phyloP scores from a whole-genome alignment of 257 asterid species.

The Ballota nigra region DNA sequence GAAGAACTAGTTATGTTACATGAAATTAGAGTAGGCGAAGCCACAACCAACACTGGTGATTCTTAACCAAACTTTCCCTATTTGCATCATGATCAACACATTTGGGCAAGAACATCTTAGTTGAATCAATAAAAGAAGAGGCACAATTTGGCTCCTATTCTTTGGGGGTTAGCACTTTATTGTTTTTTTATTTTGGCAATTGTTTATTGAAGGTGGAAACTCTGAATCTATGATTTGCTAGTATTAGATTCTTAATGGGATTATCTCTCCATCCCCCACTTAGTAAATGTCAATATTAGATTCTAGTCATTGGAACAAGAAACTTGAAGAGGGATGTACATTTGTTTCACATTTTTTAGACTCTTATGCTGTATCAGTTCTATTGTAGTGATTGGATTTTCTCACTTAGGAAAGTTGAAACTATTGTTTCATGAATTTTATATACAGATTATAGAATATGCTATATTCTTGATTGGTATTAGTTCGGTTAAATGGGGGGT shows the following conservation, averaged over 20 bases:
- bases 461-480: background rate
- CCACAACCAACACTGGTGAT: background rate
- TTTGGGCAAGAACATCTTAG: background rate
- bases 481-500: background rate
- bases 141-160: background rate
- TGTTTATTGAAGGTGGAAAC: background rate
- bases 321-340: too few relatives aligned
- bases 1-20: background rate
- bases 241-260: background rate
- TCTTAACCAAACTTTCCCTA: background rate
- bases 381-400: slow-evolving; percentile 2
- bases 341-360: too few relatives aligned
- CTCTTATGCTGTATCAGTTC: background rate
- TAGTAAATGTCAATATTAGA: background rate
- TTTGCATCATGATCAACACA: slow-evolving; percentile 3
- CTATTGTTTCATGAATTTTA: background rate
- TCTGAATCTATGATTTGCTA: background rate
- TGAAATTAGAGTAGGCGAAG: slow-evolving; percentile 18
- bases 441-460: background rate
- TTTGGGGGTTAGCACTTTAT: background rate
- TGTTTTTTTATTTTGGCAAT: background rate
- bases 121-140: slow-evolving; percentile 2
- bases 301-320: background rate
- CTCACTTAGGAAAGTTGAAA: background rate
- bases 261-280: background rate